Conservation (phyloP, 345 rosid genomes). For the Brassica carinata region DNA sequence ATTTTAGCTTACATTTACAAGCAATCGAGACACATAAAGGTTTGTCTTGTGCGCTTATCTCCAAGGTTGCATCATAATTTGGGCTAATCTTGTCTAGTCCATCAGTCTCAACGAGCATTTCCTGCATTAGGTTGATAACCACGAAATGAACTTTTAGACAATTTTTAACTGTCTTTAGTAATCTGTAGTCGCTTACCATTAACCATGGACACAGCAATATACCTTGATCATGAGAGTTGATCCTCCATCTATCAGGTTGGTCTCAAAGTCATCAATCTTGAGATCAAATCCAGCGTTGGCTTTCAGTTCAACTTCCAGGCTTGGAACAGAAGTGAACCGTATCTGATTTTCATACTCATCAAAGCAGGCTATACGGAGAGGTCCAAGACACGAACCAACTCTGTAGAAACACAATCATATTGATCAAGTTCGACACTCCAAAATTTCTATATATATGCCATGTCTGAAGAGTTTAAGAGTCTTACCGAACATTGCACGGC, state of each 20-base stretch:
- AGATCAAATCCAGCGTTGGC: conserved; percentile 16
- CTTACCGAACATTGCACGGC: conserved; percentile 41
- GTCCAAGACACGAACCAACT: conserved; percentile 57
- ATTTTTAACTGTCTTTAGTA: background rate
- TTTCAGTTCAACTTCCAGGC: conserved; percentile 42
- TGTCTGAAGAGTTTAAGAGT: background rate
- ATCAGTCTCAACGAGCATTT: conserved; percentile 45
- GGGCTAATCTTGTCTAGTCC: conserved; percentile 54
- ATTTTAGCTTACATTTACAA: conserved; percentile 53
- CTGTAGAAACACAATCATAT: conserved; percentile 40
- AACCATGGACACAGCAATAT: conserved; percentile 17
- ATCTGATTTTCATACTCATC: conserved; percentile 54
- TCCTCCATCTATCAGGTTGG: conserved; percentile 44
- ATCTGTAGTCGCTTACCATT: background rate
- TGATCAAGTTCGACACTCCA: conserved; percentile 5
- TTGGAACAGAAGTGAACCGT: conserved; percentile 46
- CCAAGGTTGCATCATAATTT: conserved; percentile 48
- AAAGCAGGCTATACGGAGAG: conserved; percentile 46
- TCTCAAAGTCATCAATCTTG: conserved; percentile 37
- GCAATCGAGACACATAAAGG: conserved; percentile 44
- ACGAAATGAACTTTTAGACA: background rate
- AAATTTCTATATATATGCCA: conserved; percentile 4
- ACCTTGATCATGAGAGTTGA: conserved; percentile 53
- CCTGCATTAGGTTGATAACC: conserved; percentile 40
- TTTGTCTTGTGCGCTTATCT: conserved; percentile 43